Percentiles rank a stretch among this genome's conserved stretches.
Evolutionary conservation across 257 asterid species (phyloP).

Genomic region (Solanum clarkiae): DNA sequence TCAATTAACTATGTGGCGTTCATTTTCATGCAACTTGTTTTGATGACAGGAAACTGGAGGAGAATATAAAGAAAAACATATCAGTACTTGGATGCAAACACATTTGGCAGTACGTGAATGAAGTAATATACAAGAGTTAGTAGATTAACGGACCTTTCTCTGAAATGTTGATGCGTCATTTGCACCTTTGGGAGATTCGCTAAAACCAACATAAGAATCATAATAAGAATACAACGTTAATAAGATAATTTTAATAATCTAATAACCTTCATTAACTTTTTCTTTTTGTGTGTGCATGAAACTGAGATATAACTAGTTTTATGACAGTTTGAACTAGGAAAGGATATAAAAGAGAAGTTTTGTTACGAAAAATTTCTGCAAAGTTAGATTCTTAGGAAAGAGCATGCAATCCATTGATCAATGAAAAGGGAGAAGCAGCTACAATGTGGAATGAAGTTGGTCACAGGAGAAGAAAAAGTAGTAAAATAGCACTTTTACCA

Average conservation of each 20-base stretch:
- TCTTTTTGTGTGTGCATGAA: background rate
- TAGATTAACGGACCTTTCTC: slow-evolving; percentile 63
- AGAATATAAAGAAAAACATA: background rate
- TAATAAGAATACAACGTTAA: background rate
- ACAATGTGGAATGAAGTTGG: background rate
- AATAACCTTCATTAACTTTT: background rate
- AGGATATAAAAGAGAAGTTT: background rate
- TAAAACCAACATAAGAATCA: slow-evolving; percentile 21
- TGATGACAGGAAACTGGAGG: background rate
- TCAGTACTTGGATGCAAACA: background rate
- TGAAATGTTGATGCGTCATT: slow-evolving; percentile 97
- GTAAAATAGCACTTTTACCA: background rate
- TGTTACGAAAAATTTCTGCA: background rate
- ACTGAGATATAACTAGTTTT: background rate
- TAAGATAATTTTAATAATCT: background rate
- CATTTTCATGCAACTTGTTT: background rate
- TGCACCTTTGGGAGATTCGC: slow-evolving; percentile 99
- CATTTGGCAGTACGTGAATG: background rate
- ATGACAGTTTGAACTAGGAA: background rate
- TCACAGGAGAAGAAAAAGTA: background rate
- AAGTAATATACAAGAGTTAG: background rate
- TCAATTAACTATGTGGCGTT: background rate
- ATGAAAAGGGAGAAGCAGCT: background rate
- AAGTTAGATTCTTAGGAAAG: background rate
- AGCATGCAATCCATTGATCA: background rate